Percentiles rank a stretch among this genome's conserved stretches.
Evolutionary conservation across 2,329 filamentous ascomycete species (phyloP).

Genomic region (Colletotrichum destructivum): DNA sequence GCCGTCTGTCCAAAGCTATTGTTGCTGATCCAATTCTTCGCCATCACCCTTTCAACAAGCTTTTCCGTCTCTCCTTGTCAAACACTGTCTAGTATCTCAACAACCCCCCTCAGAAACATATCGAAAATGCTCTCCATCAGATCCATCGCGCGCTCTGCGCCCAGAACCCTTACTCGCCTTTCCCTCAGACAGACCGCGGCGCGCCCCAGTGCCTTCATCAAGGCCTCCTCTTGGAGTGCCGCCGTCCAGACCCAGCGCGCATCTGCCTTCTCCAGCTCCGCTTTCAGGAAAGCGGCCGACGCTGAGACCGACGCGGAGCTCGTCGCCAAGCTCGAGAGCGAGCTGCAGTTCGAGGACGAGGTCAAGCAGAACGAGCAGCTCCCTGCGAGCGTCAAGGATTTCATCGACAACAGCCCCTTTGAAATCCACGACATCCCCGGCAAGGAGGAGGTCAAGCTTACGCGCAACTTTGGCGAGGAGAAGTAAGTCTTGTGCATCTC

Average conservation of each 20-base stretch:
- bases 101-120: not conserved
- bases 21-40: constrained; percentile 12
- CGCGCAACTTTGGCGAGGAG: constrained; percentile 88
- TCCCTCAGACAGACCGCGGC: constrained; percentile 66
- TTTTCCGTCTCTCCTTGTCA: constrained; percentile 12
- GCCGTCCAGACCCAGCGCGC: constrained; percentile 56
- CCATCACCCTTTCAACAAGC: constrained; percentile 2
- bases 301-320: constrained; percentile 82
- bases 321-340: constrained; percentile 85
- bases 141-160: constrained; percentile 75
- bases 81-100: constrained; percentile 13
- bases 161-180: constrained; percentile 74
- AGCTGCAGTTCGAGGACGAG: constrained; percentile 87
- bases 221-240: constrained; percentile 56
- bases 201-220: constrained; percentile 65
- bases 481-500: constrained; percentile 70
- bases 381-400: constrained; percentile 86
- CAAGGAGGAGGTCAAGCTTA: constrained; percentile 89
- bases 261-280: constrained; percentile 64
- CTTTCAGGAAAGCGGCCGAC: constrained; percentile 57
- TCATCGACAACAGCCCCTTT: constrained; percentile 88
- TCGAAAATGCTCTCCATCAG: constrained; percentile 79
- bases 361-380: constrained; percentile 81
- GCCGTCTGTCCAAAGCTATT: constrained; percentile 9
- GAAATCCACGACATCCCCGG: constrained; percentile 86